These are phyloP conservation scores for Niveomyces coronatus DNA, from an alignment of 2,329 filamentous ascomycete genomes.

Conservation along the genomic window DNA sequence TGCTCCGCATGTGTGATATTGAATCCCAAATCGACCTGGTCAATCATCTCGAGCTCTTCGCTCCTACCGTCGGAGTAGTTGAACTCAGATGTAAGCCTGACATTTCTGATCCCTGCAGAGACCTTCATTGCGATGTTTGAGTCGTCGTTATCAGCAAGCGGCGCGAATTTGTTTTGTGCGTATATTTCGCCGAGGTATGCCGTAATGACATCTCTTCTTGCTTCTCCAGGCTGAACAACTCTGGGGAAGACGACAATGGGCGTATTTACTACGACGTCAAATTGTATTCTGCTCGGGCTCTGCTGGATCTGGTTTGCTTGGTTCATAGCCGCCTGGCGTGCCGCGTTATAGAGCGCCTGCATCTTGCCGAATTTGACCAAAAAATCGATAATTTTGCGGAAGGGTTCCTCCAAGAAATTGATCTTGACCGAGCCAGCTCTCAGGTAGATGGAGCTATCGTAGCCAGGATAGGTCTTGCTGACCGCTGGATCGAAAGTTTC, in stretches of 20 bases:
- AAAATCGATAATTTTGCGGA: constrained; percentile 96
- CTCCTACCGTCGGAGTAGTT: constrained; percentile 61
- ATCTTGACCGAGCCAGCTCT: constrained; percentile 91
- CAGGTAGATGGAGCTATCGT: constrained; percentile 84
- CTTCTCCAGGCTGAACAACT: constrained; percentile 56
- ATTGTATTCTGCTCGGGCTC: constrained; percentile 80
- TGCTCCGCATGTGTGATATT: constrained; percentile 89
- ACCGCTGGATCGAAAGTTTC: constrained; percentile 80
- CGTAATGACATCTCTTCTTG: constrained; percentile 72
- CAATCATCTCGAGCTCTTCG: constrained; percentile 92
- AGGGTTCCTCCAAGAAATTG: constrained; percentile 94
- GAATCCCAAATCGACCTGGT: constrained; percentile 91
- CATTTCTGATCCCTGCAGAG: constrained; percentile 82
- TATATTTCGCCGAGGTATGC: constrained; percentile 97
- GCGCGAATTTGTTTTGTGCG: constrained; percentile 83
- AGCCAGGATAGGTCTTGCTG: constrained; percentile 70
- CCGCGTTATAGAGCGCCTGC: constrained; percentile 97
- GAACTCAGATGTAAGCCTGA: constrained; percentile 81
- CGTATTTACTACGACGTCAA: constrained; percentile 86
- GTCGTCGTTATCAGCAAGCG: constrained; percentile 65
- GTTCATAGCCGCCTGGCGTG: constrained; percentile 84
- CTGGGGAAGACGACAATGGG: constrained; percentile 94
- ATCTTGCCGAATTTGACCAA: constrained; percentile 98
- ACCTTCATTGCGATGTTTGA: constrained; percentile 79
- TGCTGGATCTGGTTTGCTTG: constrained; percentile 92